Percentiles rank a stretch among this genome's conserved stretches.
Conservation (phyloP, 169 alveolate genomes). For the Fabrea salina region DNA sequence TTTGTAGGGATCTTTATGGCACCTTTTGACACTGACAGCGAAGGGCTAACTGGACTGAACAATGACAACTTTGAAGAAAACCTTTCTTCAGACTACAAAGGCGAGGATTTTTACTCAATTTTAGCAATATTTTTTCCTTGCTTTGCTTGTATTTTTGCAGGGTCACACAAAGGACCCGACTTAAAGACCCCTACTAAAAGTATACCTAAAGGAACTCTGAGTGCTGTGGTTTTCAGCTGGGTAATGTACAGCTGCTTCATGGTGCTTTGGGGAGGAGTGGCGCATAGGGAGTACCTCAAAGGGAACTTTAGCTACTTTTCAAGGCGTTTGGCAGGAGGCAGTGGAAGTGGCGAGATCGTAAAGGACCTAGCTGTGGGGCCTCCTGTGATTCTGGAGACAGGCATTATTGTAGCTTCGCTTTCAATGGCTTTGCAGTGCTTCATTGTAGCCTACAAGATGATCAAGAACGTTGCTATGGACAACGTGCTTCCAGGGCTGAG, state of each 20-base stretch:
- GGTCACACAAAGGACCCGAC: constrained; percentile 47
- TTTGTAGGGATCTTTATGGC: constrained; percentile 39
- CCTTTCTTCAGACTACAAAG: constrained; percentile 38
- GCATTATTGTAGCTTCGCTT: constrained; percentile 45
- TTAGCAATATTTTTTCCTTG: constrained; percentile 45
- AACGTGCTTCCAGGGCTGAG: background rate
- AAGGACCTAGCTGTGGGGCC: constrained; percentile 17
- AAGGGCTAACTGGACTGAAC: background rate
- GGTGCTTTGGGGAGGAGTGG: constrained; percentile 53
- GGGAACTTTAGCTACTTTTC: background rate
- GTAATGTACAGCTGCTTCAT: constrained; percentile 45
- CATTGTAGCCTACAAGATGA: constrained; percentile 42
- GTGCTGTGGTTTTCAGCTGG: constrained; percentile 38
- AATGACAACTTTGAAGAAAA: constrained; percentile 33
- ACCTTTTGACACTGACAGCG: constrained; percentile 1
- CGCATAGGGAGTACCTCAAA: constrained; percentile 36
- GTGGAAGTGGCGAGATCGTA: background rate
- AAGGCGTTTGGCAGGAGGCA: constrained; percentile 17
- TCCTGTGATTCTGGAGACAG: constrained; percentile 31
- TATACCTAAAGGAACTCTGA: constrained; percentile 48
- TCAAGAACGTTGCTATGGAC: constrained; percentile 38
- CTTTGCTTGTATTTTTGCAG: constrained; percentile 46
- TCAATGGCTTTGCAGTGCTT: constrained; percentile 48
- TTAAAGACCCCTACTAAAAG: constrained; percentile 39
- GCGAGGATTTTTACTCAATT: constrained; percentile 36